These are phyloP conservation scores for Colletotrichum sp. DNA, from an alignment of 2,329 filamentous ascomycete genomes.

Conservation along the genomic window DNA sequence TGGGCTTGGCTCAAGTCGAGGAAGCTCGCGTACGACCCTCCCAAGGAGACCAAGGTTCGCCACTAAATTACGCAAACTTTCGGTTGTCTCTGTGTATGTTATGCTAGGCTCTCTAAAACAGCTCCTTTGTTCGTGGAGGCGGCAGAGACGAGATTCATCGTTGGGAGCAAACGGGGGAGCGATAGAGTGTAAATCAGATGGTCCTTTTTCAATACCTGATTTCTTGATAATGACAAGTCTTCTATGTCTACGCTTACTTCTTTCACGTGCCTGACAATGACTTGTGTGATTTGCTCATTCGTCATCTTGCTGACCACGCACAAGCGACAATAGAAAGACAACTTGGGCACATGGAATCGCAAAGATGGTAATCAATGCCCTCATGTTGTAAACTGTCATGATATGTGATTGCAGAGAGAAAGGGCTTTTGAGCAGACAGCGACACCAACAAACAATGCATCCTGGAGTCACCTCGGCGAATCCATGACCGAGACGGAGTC, in stretches of 20 bases:
- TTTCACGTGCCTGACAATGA: background rate
- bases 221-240: slow-evolving; percentile 22
- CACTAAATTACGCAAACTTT: slow-evolving; percentile 40
- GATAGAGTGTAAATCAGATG: slow-evolving; percentile 58
- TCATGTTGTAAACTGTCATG: background rate
- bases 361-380: background rate
- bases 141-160: slow-evolving; percentile 27
- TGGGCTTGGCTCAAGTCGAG: slow-evolving; percentile 96
- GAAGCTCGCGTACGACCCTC: slow-evolving; percentile 89
- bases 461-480: background rate
- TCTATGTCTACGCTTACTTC: background rate
- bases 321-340: background rate
- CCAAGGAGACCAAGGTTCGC: slow-evolving; percentile 57
- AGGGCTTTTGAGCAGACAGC: background rate
- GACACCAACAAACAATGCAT: background rate
- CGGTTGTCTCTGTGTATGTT: slow-evolving; percentile 32
- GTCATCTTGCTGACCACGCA: background rate
- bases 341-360: too few species aligned
- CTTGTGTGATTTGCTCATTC: background rate
- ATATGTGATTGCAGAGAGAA: background rate
- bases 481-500: background rate
- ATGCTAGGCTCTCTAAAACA: slow-evolving; percentile 37
- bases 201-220: slow-evolving; percentile 44
- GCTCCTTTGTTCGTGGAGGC: slow-evolving; percentile 48
- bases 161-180: slow-evolving; percentile 27